Percentiles rank a stretch among this genome's conserved stretches.
Conservation (phyloP, 495 filamentous ascomycete species). For the Opeltia flavorubescens region DNA sequence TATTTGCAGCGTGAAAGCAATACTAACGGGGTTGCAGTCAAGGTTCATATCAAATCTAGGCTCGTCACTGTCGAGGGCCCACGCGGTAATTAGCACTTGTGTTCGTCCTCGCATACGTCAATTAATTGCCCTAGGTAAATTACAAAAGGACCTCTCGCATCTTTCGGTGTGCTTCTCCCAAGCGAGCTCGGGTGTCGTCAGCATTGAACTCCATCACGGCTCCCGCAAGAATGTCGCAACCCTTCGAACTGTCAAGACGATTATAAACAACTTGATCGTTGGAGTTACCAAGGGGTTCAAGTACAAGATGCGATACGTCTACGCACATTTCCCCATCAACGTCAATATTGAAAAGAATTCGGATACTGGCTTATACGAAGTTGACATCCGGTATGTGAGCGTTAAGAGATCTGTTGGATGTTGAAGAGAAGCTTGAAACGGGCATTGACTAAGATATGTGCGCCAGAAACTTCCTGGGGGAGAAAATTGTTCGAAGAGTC, state of each 20-base stretch:
- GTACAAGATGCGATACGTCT: slow-evolving; percentile 99
- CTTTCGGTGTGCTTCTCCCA: slow-evolving; percentile 88
- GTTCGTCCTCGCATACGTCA: not conserved
- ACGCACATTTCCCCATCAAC: slow-evolving; percentile 99
- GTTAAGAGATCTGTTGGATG: too few relatives aligned
- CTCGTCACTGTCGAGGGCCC: slow-evolving; percentile 92
- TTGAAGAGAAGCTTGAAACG: not conserved
- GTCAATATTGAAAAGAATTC: slow-evolving; percentile 95
- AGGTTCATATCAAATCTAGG: slow-evolving; percentile 88
- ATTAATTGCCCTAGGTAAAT: slow-evolving; percentile 48
- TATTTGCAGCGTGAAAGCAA: not conserved
- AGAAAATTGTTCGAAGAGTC: slow-evolving; percentile 95
- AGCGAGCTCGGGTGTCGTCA: slow-evolving; percentile 67
- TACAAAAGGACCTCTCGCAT: slow-evolving; percentile 90
- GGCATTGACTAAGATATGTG: not conserved
- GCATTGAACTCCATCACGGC: slow-evolving; percentile 95
- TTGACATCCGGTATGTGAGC: slow-evolving; percentile 85
- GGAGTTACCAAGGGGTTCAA: slow-evolving; percentile 98
- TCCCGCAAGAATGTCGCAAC: slow-evolving; percentile 93
- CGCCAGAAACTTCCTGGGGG: slow-evolving; percentile 90
- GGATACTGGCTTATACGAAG: slow-evolving; percentile 74
- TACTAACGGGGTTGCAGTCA: slow-evolving; percentile 44
- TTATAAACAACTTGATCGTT: slow-evolving; percentile 96
- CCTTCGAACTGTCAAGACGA: slow-evolving; percentile 88
- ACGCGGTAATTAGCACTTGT: slow-evolving; percentile 39